These are phyloP conservation scores for Coniferiporia sulphurascens DNA, from an alignment of 1,284 basidiomycete species.

Conservation along the genomic window DNA sequence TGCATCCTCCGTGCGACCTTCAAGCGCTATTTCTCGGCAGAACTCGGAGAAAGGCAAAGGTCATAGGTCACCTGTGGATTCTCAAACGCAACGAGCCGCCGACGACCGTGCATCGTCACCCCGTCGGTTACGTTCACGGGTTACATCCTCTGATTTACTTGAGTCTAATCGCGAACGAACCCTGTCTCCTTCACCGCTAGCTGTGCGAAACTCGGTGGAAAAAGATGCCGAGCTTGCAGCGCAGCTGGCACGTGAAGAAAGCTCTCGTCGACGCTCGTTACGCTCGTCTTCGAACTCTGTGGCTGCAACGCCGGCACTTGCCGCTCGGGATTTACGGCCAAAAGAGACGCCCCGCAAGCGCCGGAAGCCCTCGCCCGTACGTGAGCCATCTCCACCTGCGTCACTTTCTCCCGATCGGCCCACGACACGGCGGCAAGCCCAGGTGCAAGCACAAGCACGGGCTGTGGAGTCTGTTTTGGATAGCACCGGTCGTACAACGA, in stretches of 20 bases:
- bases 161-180: not conserved
- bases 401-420: constrained; percentile 14
- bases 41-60: not conserved
- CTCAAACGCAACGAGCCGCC: not conserved
- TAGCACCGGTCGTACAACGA: constrained; percentile 2
- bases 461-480: constrained; percentile 11
- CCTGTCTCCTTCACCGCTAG: not conserved
- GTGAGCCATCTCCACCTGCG: constrained; percentile 9
- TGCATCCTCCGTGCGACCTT: not conserved
- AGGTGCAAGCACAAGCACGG: constrained; percentile 10
- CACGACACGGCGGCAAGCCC: constrained; percentile 9
- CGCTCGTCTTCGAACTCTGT: constrained; percentile 10
- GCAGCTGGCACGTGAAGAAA: constrained; percentile 13
- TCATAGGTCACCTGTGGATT: not conserved
- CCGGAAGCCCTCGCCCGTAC: constrained; percentile 4
- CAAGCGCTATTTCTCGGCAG: not conserved
- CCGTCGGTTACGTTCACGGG: not conserved
- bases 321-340: not conserved
- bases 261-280: constrained; percentile 5
- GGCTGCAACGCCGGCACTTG: not conserved
- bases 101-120: not conserved
- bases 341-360: constrained; percentile 9
- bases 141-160: not conserved
- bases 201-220: constrained; percentile 11
- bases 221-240: constrained; percentile 17